Conservation (phyloP, 73 alveolate species). For the Halteria grandinella region DNA sequence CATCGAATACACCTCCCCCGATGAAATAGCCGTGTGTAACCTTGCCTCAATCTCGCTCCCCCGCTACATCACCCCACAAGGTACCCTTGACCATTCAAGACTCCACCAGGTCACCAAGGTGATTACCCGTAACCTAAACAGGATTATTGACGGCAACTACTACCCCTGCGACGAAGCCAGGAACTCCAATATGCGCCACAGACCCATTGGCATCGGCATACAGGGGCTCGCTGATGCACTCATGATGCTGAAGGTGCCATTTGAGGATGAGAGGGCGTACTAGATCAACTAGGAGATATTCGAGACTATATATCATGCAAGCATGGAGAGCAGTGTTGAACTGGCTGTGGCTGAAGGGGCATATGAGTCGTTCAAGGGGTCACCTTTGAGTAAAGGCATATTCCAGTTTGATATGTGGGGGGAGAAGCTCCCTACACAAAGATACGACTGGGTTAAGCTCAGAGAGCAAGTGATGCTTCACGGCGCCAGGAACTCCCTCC, state of each 20-base stretch:
- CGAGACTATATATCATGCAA: slow-evolving; percentile 96
- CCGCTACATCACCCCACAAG: slow-evolving; percentile 73
- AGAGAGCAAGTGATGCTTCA: slow-evolving; percentile 71
- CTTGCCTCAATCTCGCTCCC: slow-evolving; percentile 93
- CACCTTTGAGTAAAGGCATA: slow-evolving; percentile 83
- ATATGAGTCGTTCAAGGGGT: slow-evolving; percentile 79
- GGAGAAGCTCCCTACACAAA: slow-evolving; percentile 55
- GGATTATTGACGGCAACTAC: slow-evolving; percentile 87
- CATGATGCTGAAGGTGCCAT: slow-evolving; percentile 84
- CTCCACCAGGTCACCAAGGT: slow-evolving; percentile 85
- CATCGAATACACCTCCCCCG: slow-evolving; percentile 90
- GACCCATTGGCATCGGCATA: slow-evolving; percentile 97
- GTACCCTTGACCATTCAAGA: slow-evolving; percentile 83
- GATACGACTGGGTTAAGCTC: slow-evolving; percentile 87
- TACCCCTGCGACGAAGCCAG: slow-evolving; percentile 93
- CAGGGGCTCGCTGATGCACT: slow-evolving; percentile 97
- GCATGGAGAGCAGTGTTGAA: slow-evolving; percentile 80
- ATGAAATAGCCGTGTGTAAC: slow-evolving; percentile 97
- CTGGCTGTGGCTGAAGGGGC: slow-evolving; percentile 88
- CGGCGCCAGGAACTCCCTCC: slow-evolving; percentile 95
- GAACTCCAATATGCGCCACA: slow-evolving; percentile 89
- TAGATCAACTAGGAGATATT: slow-evolving; percentile 83
- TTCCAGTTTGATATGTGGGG: slow-evolving; percentile 86
- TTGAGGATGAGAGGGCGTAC: slow-evolving; percentile 88
- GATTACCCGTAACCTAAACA: slow-evolving; percentile 79